Evolutionary conservation across 1,139 yeast genomes (phyloP), one percentile per base, ranked within the genome.

Genomic region (Blastobotrys petasosporus): DNA sequence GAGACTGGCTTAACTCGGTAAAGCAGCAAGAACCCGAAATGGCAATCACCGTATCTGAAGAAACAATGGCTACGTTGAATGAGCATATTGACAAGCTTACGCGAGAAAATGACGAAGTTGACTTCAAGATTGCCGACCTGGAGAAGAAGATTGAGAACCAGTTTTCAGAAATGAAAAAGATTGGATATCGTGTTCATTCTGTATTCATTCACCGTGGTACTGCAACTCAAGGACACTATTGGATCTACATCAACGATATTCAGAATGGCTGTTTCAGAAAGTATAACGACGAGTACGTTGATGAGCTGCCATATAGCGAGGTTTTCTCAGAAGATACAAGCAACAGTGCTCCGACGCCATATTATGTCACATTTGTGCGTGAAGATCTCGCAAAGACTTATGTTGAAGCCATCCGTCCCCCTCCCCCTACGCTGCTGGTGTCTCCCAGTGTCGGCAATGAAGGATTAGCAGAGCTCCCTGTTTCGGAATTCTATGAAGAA

Each of bases 131-230:
- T 7, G 62, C 57, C 0, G 61, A 60, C 0, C 64, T 86, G 40
- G 77, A 75, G 46, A 54, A 56, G 1, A 69, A 69, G 42, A 77
- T 85, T 7, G 66, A 76, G 16, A 65, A 64, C 20, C 94, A 84
- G 58, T 88, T 84, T 61, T 69, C 71, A 16, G 69, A 70, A 8
- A 77, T 83, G 66, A 76, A 73, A 43, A 67, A 74, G 46, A 75
- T 82, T 28, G 94, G 92, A 0, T 92, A 92, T 63, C 74, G 85
- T 0, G 74, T 92, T 10, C 92, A 90, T 69, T 94, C 97, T 0
- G 82, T 92, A 6, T 92, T 92, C 59, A 87, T 94, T 41, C 98
- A 92, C 64, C 73, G 97, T 46, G 98, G 98, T 6, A 95, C 88
- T 58, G 98, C 96, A 1, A 81, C 88, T 47, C 90, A 85, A 60